phyloP scores from a whole-genome alignment of 2,329 filamentous ascomycete species.

The Cercospora citrullina region DNA sequence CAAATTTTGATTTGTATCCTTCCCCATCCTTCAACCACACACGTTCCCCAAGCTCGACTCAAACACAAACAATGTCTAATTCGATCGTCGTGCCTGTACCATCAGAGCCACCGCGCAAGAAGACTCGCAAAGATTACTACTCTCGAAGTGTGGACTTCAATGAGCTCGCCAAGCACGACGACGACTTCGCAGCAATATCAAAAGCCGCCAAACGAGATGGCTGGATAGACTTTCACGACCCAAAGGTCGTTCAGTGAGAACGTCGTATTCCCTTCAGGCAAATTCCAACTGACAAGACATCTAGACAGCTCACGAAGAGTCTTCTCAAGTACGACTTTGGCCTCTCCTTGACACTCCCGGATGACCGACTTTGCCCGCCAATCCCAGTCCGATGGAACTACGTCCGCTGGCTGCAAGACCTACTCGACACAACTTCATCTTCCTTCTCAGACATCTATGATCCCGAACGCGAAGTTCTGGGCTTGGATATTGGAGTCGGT shows the following conservation, averaged over 20 bases:
- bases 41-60: not conserved
- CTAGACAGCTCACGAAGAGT: conserved; percentile 68
- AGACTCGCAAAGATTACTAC: conserved; percentile 45
- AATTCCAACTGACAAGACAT: not conserved
- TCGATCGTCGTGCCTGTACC: not conserved
- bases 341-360: conserved; percentile 68
- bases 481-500: conserved; percentile 70
- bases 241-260: conserved; percentile 66
- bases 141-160: conserved; percentile 62
- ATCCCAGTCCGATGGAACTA: conserved; percentile 75
- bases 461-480: conserved; percentile 58
- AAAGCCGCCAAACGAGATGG: conserved; percentile 45
- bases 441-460: conserved; percentile 50
- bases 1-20: not conserved
- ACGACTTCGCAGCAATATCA: conserved; percentile 58
- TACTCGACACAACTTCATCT: conserved; percentile 69
- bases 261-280: conserved; percentile 58
- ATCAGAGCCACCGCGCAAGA: conserved; percentile 1
- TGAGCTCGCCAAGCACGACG: conserved; percentile 58
- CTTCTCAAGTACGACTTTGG: conserved; percentile 75
- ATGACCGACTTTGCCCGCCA: conserved; percentile 81
- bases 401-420: conserved; percentile 79
- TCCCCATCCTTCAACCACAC: not conserved
- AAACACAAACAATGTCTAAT: not conserved
- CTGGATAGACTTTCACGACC: conserved; percentile 78